Base-by-base conservation (phyloP, 2,329 filamentous ascomycete genomes). In the Penicillium corylophilum region DNA sequence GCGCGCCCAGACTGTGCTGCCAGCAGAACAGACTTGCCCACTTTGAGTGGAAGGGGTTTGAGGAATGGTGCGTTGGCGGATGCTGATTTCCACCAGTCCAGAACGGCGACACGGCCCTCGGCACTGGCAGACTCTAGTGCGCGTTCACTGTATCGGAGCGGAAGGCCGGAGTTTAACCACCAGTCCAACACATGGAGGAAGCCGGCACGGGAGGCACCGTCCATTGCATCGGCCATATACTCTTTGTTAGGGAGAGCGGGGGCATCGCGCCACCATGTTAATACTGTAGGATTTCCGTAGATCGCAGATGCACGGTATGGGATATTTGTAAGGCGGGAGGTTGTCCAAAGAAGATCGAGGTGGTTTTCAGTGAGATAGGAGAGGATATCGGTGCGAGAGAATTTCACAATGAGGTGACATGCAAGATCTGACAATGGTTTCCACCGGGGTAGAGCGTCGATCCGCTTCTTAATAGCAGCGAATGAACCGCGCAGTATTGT, bases 61-160 rank as follows among this genome's bases (percentile, higher is more conserved):
- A 75, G 73, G 1, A 73, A 72, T 39, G 86, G 79, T 63, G 86
- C 80, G 47, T 82, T 79, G 13, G 78, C 73, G 12, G 82, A 82
- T 0, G 86, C 85, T 53, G 87, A 82, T 61, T 89, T 89, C 93
- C 93, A 97, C 93, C 93, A 97, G 63, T 95, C 87, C 1, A 97
- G 80, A 1, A 96, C 90, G 6, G 84, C 77, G n/a, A 96, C 79
- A 59, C 94, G 88, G 7, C 92, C 91, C 64, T 90, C 87, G 3
- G 86, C 86, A 52, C 88, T 93, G 26, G 93, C 92, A 64, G 92
- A 88, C 71, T 96, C 93, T 16, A 97, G 81, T 0, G 93, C 90
- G 5, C 85, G 81, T 68, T 96, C 90, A 10, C 89, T 95, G 71
- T 94, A 96, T 60, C 89, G 87, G 18, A 96, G 79, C 2, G 86